Evolutionary conservation across 441 rosid genomes (phyloP), one percentile per base, ranked within the genome.

Genomic region (Manihot esculenta): DNA sequence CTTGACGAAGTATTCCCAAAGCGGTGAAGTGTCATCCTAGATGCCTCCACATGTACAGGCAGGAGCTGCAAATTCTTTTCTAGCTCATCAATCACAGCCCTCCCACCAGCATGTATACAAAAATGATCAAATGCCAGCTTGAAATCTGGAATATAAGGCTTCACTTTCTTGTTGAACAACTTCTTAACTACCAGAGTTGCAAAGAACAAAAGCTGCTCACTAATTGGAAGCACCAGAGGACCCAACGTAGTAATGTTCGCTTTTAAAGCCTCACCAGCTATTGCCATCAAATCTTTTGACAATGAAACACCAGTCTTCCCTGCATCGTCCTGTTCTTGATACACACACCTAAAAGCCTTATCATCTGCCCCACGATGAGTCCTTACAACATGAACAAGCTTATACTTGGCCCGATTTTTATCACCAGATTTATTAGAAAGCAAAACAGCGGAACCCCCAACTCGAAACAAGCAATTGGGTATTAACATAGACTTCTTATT

Each of bases 1-100:
- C 96, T 90, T 0, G 92, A 90, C 3, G 93, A 90, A 45, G 96
- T 87, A 64, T 90, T 90, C 67, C 92, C 93, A 27, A 90, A 88
- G 11, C 92, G 79, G 62, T 87, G 90, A 51, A 87, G 92, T 61
- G 93, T 88, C 93, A 90, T 85, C 75, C 89, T 80, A 5, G 93
- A 90, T 50, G 92, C 93, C 83, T 90, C 93, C 0, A 87, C 93
- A 49, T 90, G 93, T 45, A 77, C 72, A 0, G 87, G 89, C 26
- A 66, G 72, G 35, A 90, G 84, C 86, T 88, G 88, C 71, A 90
- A 72, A 73, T 88, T 88, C 86, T 85, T 90, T 81, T 90, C 96
- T 44, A 86, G 72, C 79, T 86, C 91, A 80, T 88, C 88, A 17
- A 85, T 88, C 79, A 44, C 48, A 44, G 48, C 48, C 48, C 15